A percentile compares a stretch with the other conserved stretches of the same genome.
These are phyloP conservation scores for Ceratocystis alfenasii DNA, from an alignment of 2,329 filamentous ascomycete genomes.

Conservation along the genomic window DNA sequence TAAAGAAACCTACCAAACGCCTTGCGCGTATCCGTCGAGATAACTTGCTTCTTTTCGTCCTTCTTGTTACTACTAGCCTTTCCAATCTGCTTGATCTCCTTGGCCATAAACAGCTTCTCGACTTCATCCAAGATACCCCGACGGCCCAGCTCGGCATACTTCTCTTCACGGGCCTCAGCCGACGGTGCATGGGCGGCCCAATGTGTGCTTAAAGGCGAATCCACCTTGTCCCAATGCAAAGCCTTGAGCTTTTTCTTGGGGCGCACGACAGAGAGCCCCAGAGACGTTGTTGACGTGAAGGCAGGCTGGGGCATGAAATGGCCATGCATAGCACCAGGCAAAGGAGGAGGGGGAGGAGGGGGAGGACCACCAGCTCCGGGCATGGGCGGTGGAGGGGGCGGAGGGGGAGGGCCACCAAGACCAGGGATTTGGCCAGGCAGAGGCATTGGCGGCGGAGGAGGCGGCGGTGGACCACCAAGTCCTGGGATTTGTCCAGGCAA, in stretches of 20 bases:
- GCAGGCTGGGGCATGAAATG: constrained; percentile 60
- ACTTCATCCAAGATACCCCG: constrained; percentile 97
- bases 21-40: constrained; percentile 79
- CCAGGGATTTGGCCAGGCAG: constrained; percentile 23
- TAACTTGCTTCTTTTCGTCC: constrained; percentile 95
- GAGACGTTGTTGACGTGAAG: constrained; percentile 41
- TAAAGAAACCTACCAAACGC: constrained; percentile 52
- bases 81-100: constrained; percentile 84
- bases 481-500: constrained; percentile 22
- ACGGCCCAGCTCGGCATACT: constrained; percentile 82
- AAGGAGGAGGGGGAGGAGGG: constrained; percentile 49
- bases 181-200: constrained; percentile 82
- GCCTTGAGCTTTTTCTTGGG: constrained; percentile 99
- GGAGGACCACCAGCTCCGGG: constrained; percentile 30
- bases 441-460: constrained; percentile 33
- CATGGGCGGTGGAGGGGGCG: constrained; percentile 30
- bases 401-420: constrained; percentile 25
- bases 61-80: constrained; percentile 53
- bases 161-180: constrained; percentile 83
- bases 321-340: constrained; percentile 58
- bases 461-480: constrained; percentile 29
- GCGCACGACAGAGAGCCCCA: constrained; percentile 66
- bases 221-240: constrained; percentile 97
- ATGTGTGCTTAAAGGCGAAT: constrained; percentile 78
- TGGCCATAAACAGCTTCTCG: constrained; percentile 92